These are phyloP conservation scores for Chrysoporthe puriensis DNA, from an alignment of 2,329 filamentous ascomycete genomes.

Conservation along the genomic window DNA sequence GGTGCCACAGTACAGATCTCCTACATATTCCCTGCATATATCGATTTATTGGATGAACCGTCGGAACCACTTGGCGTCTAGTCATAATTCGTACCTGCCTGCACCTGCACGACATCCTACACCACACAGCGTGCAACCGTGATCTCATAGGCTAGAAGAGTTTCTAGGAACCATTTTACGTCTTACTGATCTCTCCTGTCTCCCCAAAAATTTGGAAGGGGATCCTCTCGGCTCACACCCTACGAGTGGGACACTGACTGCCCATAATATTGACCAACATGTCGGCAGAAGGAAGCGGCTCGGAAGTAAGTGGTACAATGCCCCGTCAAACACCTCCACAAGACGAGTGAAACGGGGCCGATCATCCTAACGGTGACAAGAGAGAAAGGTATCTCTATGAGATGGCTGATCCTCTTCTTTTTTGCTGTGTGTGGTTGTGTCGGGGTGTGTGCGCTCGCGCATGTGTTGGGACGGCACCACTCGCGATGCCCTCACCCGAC, in stretches of 20 bases:
- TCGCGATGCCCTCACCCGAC: background rate
- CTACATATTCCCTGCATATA: no score
- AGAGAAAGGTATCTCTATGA: background rate
- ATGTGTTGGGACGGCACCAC: background rate
- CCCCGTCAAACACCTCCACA: background rate
- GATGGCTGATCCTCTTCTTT: no score
- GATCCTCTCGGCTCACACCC: background rate
- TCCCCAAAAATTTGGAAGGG: no score
- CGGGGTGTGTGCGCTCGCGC: background rate
- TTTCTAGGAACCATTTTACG: background rate
- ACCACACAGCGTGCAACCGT: background rate
- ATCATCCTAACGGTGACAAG: background rate
- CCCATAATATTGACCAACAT: background rate
- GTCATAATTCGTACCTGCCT: background rate
- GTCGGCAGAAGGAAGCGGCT: slow-evolving; percentile 1
- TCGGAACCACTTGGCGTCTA: background rate
- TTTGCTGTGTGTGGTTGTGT: background rate
- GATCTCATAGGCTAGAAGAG: background rate
- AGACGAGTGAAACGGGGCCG: background rate
- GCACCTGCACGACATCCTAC: background rate
- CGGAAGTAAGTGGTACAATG: background rate
- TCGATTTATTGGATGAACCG: background rate
- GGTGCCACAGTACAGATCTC: background rate
- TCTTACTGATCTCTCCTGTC: background rate
- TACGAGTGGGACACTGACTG: background rate